Percentiles rank a stretch among this genome's conserved stretches.
Evolutionary conservation across 176 grass and related monocot genomes (phyloP).

Genomic region (Cymbopogon citratus): DNA sequence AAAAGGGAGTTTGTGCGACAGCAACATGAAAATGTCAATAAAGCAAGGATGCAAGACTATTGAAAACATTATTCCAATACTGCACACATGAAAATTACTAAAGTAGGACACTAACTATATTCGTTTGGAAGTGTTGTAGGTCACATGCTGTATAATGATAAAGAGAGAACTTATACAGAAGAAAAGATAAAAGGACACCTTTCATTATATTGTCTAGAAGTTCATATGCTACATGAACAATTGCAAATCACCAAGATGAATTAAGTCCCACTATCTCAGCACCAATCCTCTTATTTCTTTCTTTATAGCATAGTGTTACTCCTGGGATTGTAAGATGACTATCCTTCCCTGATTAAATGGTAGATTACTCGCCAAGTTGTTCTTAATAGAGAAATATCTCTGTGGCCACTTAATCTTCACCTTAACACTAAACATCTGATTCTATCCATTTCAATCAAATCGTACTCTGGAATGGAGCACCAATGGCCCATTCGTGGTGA

Average conservation of each 20-base stretch:
- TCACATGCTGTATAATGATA: not conserved
- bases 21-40: not conserved
- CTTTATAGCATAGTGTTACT: not conserved
- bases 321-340: not conserved
- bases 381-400: slow-evolving; percentile 8
- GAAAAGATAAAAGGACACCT: not conserved
- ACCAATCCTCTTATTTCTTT: not conserved
- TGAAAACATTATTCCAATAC: not conserved
- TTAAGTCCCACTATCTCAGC: not conserved
- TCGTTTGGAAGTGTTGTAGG: not conserved
- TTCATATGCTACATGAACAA: not conserved
- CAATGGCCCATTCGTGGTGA: not conserved
- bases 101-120: not conserved
- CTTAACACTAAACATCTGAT: slow-evolving; percentile 11
- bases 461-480: not conserved
- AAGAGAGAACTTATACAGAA: not conserved
- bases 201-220: not conserved
- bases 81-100: not conserved
- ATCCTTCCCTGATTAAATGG: not conserved
- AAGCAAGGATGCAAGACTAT: not conserved
- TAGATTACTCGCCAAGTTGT: slow-evolving; percentile 11
- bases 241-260: not conserved
- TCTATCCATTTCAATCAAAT: slow-evolving; percentile 25
- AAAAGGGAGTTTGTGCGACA: not conserved
- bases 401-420: slow-evolving; percentile 3